Conservation (phyloP, 75 land plant genomes). For the Azolla pinnata region DNA sequence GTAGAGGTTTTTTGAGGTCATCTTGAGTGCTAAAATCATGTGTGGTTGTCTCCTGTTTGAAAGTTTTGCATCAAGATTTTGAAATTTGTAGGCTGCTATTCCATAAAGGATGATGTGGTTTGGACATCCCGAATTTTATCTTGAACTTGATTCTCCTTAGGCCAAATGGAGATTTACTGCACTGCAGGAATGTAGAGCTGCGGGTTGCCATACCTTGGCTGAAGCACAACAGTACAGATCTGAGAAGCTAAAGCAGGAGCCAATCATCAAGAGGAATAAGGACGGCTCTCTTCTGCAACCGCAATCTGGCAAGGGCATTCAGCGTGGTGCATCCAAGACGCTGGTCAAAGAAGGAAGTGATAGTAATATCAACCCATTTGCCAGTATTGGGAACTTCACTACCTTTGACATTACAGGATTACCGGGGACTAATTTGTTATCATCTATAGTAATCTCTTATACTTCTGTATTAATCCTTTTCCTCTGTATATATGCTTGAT, state of each 20-base stretch:
- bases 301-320: slow-evolving; percentile 37
- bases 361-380: slow-evolving; percentile 42
- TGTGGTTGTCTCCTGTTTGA: too few species aligned
- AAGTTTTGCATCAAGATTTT: too few species aligned
- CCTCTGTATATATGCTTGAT: too few species aligned
- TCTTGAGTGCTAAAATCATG: too few species aligned
- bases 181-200: slow-evolving; percentile 70
- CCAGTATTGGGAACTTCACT: slow-evolving; percentile 8
- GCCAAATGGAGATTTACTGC: slow-evolving; percentile 6
- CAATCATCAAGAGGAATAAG: slow-evolving; percentile 32
- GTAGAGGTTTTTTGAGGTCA: too few species aligned
- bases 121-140: too few species aligned
- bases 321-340: slow-evolving; percentile 34
- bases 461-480: too few species aligned
- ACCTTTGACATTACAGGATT: slow-evolving; percentile 53
- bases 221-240: slow-evolving; percentile 55
- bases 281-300: slow-evolving; percentile 30
- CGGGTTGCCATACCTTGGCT: slow-evolving; percentile 73
- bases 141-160: too few species aligned
- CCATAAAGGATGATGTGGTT: too few species aligned
- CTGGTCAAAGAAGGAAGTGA: slow-evolving; percentile 40
- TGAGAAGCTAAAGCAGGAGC: slow-evolving; percentile 64
- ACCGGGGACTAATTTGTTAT: slow-evolving; percentile 64
- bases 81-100: too few species aligned
- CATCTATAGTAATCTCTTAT: slow-evolving; percentile 47